Conservation (phyloP, 305 asterid species). For the Ilex paraguariensis region DNA sequence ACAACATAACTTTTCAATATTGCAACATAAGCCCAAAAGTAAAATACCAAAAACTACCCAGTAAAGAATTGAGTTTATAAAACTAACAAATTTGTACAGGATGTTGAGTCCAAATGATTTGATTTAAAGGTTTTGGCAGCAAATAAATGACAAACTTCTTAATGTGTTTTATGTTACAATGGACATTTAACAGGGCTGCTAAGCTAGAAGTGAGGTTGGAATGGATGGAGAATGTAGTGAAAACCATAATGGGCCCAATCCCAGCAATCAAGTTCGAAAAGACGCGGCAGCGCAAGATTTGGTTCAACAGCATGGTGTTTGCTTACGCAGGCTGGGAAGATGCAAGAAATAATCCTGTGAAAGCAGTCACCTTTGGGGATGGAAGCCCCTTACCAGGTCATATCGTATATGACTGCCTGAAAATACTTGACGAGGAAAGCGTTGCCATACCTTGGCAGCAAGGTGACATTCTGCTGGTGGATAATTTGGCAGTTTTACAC, state of each 20-base stretch:
- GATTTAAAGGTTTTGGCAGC: no score
- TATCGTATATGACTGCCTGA: slow-evolving; percentile 56
- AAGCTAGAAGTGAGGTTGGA: slow-evolving; percentile 79
- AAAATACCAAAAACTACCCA: no score
- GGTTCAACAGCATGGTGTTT: slow-evolving; percentile 95
- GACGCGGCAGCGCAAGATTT: slow-evolving; percentile 57
- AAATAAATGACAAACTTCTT: no score
- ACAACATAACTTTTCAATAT: no score
- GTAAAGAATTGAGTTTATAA: no score
- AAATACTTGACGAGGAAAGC: slow-evolving; percentile 73
- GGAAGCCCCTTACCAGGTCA: slow-evolving; percentile 60
- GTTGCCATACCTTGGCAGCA: slow-evolving; percentile 72
- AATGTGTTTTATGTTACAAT: not conserved
- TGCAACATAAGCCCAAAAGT: no score
- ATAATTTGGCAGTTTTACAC: slow-evolving; percentile 83
- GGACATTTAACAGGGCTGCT: slow-evolving; percentile 49
- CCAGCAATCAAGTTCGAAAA: slow-evolving; percentile 66
- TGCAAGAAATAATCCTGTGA: slow-evolving; percentile 62
- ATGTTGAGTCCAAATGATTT: no score
- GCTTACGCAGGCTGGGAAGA: slow-evolving; percentile 92
- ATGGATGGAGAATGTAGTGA: slow-evolving; percentile 69
- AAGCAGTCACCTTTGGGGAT: slow-evolving; percentile 79
- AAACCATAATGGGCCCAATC: slow-evolving; percentile 78
- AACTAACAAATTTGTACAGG: no score
- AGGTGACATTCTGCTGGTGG: slow-evolving; percentile 67